Conservation (phyloP, 169 alveolate species). For the Plasmodium knowlesi region DNA sequence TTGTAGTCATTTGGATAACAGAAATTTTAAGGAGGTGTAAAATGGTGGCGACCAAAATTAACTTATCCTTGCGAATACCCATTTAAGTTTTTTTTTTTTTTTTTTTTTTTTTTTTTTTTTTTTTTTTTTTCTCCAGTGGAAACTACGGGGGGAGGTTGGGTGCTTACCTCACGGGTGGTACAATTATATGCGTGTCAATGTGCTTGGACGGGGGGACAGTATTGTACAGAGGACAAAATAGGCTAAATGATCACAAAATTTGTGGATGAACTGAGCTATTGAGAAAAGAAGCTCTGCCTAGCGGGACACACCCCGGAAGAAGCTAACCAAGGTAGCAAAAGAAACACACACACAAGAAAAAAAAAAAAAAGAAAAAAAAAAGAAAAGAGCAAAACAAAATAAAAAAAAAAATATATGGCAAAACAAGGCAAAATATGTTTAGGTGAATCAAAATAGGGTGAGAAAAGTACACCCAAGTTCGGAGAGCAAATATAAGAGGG, state of each 20-base stretch:
- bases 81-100: neutral
- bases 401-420: neutral
- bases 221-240: neutral
- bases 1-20: constrained; percentile 14
- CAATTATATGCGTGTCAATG: neutral
- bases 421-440: neutral
- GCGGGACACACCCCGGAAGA: neutral
- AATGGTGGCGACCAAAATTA: neutral
- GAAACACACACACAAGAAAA: too few relatives aligned
- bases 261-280: neutral
- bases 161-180: neutral
- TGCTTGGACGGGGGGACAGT: neutral
- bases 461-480: neutral
- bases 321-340: neutral
- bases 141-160: neutral
- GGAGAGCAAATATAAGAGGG: neutral
- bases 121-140: neutral
- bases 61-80: neutral
- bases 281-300: neutral
- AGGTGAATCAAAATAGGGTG: neutral
- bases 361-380: too few relatives aligned
- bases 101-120: neutral
- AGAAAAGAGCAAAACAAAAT: too few relatives aligned
- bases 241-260: neutral
- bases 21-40: neutral